A percentile compares a stretch with the other conserved stretches of the same genome.
Evolutionary conservation across 768 basidiomycete genomes (phyloP).

Genomic region (Trametes meyenii): DNA sequence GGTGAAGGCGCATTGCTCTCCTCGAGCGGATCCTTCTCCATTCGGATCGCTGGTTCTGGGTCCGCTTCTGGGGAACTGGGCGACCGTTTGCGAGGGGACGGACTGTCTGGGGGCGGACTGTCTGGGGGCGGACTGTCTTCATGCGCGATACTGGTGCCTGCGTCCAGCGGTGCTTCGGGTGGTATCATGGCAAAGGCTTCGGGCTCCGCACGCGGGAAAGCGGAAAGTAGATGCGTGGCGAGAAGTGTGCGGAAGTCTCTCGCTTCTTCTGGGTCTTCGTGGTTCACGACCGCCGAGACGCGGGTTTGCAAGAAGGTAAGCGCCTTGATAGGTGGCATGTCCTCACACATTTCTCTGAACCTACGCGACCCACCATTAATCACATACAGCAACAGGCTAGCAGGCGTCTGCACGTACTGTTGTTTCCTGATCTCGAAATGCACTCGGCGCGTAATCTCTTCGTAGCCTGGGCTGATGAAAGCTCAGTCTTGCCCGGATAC

Average conservation of each 20-base stretch:
- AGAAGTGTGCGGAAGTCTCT: constrained; percentile 66
- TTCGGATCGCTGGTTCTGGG: constrained; percentile 6
- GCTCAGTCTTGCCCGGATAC: background rate
- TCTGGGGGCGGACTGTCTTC: constrained; percentile 21
- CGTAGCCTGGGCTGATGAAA: constrained; percentile 53
- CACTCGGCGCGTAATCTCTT: constrained; percentile 66
- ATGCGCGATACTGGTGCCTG: constrained; percentile 31
- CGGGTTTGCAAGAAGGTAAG: constrained; percentile 71
- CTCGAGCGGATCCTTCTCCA: constrained; percentile 34
- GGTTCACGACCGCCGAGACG: constrained; percentile 73
- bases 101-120: no score
- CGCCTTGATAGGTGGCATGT: constrained; percentile 60
- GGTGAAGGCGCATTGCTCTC: constrained; percentile 39
- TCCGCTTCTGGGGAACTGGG: constrained; percentile 22
- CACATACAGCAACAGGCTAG: background rate
- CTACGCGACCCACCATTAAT: constrained; percentile 40
- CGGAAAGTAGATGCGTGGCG: constrained; percentile 55
- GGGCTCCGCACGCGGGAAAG: background rate
- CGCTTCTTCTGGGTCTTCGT: constrained; percentile 61
- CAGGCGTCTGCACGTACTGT: constrained; percentile 52
- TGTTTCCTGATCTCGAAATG: constrained; percentile 70
- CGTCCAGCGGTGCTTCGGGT: constrained; percentile 2
- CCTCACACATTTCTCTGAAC: constrained; percentile 83
- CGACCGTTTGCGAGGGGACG: constrained; percentile 41
- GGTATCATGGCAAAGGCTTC: background rate